phyloP scores from a whole-genome alignment of 2,329 filamentous ascomycete genomes.

The Cyphellophora attinorum region DNA sequence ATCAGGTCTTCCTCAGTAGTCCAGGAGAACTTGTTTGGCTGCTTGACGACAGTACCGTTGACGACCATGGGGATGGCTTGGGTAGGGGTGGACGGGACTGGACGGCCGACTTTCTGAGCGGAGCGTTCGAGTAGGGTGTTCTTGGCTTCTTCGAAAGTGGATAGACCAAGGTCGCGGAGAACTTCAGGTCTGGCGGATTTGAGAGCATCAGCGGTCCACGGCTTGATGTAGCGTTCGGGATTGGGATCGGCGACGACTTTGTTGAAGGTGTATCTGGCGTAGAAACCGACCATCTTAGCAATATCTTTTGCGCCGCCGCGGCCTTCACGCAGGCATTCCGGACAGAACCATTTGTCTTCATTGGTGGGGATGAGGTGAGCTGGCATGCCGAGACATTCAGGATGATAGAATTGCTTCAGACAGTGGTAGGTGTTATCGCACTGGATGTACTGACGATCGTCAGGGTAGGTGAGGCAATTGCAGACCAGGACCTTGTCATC shows the following conservation, averaged over 20 bases:
- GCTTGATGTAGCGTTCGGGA: background rate
- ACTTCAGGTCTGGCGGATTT: background rate
- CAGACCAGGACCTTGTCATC: background rate
- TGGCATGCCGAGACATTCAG: conserved; percentile 1
- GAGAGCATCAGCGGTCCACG: conserved; percentile 1
- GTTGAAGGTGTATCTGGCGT: background rate
- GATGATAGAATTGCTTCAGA: background rate
- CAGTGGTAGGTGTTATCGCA: background rate
- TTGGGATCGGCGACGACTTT: background rate
- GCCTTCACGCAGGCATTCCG: conserved; percentile 1
- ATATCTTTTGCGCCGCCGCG: background rate
- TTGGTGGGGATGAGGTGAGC: background rate
- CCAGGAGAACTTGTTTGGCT: conserved; percentile 1
- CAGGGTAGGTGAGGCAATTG: background rate
- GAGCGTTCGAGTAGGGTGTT: background rate
- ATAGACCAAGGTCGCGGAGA: background rate
- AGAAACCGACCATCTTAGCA: too few relatives aligned
- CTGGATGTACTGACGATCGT: background rate
- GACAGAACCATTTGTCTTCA: conserved; percentile 1
- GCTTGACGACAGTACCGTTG: background rate
- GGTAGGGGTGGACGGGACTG: background rate
- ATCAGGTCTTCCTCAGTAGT: background rate
- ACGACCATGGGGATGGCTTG: too few relatives aligned
- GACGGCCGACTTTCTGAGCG: background rate
- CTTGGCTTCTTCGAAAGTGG: background rate